Evolutionary conservation across 139 green algal species (phyloP).

Genomic region (Diplosphaera chodatii): DNA sequence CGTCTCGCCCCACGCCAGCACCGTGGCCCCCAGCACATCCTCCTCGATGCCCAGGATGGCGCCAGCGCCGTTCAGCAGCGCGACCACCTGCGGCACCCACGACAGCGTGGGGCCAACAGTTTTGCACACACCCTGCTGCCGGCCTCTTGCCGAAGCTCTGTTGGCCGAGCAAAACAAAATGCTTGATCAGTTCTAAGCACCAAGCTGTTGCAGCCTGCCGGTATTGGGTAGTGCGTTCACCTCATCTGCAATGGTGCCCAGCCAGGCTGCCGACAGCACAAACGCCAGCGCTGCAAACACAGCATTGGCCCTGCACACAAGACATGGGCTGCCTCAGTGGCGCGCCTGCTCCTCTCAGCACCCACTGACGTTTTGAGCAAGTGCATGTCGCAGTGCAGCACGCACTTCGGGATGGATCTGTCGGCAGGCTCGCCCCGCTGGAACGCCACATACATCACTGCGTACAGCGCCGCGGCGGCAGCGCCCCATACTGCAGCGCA

Average conservation of each 20-base stretch:
- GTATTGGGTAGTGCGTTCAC: too few species aligned
- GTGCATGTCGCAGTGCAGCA: neutral
- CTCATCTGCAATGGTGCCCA: constrained; percentile 1
- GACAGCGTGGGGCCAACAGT: too few species aligned
- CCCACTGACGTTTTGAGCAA: too few species aligned
- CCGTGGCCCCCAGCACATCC: constrained; percentile 39
- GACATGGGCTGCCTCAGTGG: too few species aligned
- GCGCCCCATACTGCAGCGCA: neutral
- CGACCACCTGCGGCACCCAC: constrained; percentile 31
- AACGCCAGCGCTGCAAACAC: constrained; percentile 6
- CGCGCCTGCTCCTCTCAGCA: too few species aligned
- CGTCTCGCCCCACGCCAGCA: constrained; percentile 45
- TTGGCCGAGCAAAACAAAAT: too few species aligned
- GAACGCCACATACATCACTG: neutral
- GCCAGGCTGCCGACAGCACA: constrained; percentile 14
- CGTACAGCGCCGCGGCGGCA: neutral
- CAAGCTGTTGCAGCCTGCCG: too few species aligned
- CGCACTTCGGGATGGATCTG: neutral
- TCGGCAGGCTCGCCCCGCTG: too few species aligned
- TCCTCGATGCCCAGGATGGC: constrained; percentile 24
- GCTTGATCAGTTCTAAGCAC: too few species aligned
- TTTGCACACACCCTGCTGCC: too few species aligned
- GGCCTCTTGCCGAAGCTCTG: too few species aligned
- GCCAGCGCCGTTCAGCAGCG: constrained; percentile 29
- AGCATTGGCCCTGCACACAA: constrained; percentile 10